A percentile compares a stretch with the other conserved stretches of the same genome.
phyloP scores from a whole-genome alignment of 2,329 filamentous ascomycete species.

The Alternaria alternata region DNA sequence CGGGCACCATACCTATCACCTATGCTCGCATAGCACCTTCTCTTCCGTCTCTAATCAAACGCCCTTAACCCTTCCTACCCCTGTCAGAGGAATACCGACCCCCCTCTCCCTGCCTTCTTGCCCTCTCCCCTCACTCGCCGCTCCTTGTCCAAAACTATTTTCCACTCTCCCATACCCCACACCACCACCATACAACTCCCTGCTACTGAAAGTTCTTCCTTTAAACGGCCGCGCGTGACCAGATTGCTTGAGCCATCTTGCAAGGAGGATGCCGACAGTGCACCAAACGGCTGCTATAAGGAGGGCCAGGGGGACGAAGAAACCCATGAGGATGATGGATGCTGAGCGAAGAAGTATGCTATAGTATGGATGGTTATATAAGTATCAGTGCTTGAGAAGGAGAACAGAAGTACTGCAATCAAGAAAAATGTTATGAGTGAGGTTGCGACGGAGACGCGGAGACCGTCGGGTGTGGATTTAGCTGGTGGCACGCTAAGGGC shows the following conservation, averaged over 20 bases:
- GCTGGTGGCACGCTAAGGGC: neutral
- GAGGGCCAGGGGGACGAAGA: conserved; percentile 27
- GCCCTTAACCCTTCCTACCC: conserved; percentile 28
- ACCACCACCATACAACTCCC: conserved; percentile 18
- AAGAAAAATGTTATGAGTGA: neutral
- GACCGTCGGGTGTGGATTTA: neutral
- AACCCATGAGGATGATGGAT: neutral
- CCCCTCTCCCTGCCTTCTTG: conserved; percentile 8
- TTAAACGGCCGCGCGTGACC: conserved; percentile 24
- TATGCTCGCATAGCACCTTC: neutral
- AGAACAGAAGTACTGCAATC: no score
- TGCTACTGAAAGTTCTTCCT: conserved; percentile 11
- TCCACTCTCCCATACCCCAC: conserved; percentile 18
- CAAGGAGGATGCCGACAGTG: conserved; percentile 26
- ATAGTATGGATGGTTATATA: neutral
- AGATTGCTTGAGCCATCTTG: conserved; percentile 30
- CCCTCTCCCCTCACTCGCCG: neutral
- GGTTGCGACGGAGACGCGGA: neutral
- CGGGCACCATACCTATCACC: neutral
- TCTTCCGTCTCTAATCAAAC: neutral
- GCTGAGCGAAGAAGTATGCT: neutral
- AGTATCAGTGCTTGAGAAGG: neutral
- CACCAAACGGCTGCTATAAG: conserved; percentile 27
- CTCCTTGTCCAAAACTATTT: neutral
- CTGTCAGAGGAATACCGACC: conserved; percentile 21